Base-by-base conservation (phyloP, 2,329 filamentous ascomycete genomes). In the Penicillium occitanis region DNA sequence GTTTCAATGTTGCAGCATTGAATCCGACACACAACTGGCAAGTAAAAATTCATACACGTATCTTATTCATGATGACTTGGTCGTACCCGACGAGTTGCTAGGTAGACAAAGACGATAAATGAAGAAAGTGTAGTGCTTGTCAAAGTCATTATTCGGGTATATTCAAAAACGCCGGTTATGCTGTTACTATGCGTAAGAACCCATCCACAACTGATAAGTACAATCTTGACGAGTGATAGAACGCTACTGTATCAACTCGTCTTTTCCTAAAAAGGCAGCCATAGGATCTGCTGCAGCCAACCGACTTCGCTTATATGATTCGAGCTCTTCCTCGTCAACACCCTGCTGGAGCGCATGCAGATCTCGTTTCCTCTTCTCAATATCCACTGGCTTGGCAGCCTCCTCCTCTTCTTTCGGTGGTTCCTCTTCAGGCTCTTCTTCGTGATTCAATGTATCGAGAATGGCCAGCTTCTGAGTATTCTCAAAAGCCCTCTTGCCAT, bases 291-390 rank as follows among this genome's bases (percentile, higher is more conserved):
- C 86, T 0, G 89, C 88, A 33, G 87, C 88, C 61, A 87, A 86
- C 69, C 89, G 85, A 75, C 92, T 93, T 70, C 87, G 86, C 71
- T 92, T 87, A 76, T 96, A 97, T 67, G 90, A 88, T 66, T 97
- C 93, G 81, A 97, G 86, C 70, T 97, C 92, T 65, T 90, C 91
- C 74, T 96, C 92, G 0, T 89, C 89, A 13, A 95, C 85, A 0
- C 90, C 91, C 25, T 87, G 87, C 72, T 90, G 87, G 84, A 96
- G 89, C 74, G 96, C 91, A 64, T 91, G 88, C 35, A 92, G 80
- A 0, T 90, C 91, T 53, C 93, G 85, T 78, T 96, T 94, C 76
- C 88, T 91, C 5, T 69, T 66, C n/a, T 70, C 75, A 2, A 70
- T 17, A 30, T 76, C 74, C 3, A 77, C 71, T 6, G 73, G 77